Evolutionary conservation across 768 basidiomycete species (phyloP).

Genomic region (Neoboletus subvelutipes): DNA sequence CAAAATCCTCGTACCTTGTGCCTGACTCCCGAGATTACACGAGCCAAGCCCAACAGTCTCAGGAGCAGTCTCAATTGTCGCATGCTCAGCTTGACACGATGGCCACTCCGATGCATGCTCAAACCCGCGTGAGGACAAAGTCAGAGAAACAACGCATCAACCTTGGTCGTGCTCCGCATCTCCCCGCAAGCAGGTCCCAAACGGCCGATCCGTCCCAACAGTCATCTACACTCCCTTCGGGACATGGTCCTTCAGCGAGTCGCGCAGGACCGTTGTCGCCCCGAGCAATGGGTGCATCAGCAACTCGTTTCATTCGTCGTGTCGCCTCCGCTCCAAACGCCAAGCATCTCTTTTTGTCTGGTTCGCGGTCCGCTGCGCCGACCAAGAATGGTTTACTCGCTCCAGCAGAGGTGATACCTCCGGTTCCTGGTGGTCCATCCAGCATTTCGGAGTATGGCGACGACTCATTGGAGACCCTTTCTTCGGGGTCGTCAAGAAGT

Average conservation of each 20-base stretch:
- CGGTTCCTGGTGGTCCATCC: conserved; percentile 48
- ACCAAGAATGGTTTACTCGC: conserved; percentile 80
- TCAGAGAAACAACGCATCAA: conserved; percentile 47
- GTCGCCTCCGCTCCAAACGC: conserved; percentile 97
- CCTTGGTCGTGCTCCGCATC: conserved; percentile 47
- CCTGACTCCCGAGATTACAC: conserved; percentile 24
- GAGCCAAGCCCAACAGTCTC: conserved; percentile 12
- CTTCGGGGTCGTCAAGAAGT: conserved; percentile 70
- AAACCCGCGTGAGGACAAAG: conserved; percentile 40
- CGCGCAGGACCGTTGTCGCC: conserved; percentile 60
- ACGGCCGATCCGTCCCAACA: conserved; percentile 39
- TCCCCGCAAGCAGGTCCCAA: conserved; percentile 26
- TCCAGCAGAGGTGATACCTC: conserved; percentile 60
- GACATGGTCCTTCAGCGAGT: conserved; percentile 31
- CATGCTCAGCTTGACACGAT: conserved; percentile 22
- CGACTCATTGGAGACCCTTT: conserved; percentile 75
- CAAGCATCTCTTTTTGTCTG: conserved; percentile 78
- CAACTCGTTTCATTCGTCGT: conserved; percentile 88
- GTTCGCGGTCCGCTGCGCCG: conserved; percentile 55
- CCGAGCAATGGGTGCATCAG: conserved; percentile 66
- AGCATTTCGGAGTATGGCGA: conserved; percentile 57
- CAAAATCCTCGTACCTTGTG: conserved; percentile 30
- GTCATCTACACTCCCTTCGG: conserved; percentile 36
- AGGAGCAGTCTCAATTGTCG: conserved; percentile 1
- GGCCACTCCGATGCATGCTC: conserved; percentile 25